Evolutionary conservation across 257 asterid genomes (phyloP).

Genomic region (Verbena officinalis): DNA sequence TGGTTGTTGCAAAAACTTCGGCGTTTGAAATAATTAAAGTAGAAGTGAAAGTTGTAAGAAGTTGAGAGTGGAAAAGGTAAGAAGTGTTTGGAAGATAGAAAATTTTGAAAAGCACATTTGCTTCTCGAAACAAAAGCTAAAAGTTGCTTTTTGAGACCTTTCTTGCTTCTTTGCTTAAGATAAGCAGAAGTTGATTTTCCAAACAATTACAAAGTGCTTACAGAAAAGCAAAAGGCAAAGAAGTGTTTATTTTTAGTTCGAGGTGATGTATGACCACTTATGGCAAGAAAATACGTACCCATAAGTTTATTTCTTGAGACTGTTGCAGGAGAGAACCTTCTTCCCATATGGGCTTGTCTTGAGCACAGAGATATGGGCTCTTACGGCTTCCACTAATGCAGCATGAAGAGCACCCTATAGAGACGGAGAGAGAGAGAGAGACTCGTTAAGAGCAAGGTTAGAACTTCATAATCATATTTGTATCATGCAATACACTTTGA

Average conservation of each 20-base stretch:
- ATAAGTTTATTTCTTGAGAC: neutral
- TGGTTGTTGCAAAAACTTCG: no score
- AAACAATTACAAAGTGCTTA: no score
- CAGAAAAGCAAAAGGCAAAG: neutral
- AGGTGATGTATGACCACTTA: neutral
- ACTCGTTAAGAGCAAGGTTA: neutral
- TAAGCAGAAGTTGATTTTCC: no score
- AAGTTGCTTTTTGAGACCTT: no score
- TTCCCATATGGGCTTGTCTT: constrained; percentile 6
- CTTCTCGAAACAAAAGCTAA: no score
- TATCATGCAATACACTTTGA: neutral
- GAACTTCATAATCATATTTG: neutral
- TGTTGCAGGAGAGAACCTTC: constrained; percentile 2
- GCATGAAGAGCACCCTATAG: neutral
- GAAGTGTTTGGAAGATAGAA: no score
- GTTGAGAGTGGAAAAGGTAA: no score
- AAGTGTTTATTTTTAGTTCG: no score
- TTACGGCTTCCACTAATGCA: constrained; percentile 8
- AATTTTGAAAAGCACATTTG: no score
- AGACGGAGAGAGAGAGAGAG: neutral
- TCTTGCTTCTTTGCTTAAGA: no score
- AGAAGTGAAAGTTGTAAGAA: no score
- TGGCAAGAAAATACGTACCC: neutral
- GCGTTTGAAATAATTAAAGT: no score
- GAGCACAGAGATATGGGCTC: neutral